Evolutionary conservation across 805 yeast genomes (phyloP).

Genomic region (Yamadazyma paraphyllophila): DNA sequence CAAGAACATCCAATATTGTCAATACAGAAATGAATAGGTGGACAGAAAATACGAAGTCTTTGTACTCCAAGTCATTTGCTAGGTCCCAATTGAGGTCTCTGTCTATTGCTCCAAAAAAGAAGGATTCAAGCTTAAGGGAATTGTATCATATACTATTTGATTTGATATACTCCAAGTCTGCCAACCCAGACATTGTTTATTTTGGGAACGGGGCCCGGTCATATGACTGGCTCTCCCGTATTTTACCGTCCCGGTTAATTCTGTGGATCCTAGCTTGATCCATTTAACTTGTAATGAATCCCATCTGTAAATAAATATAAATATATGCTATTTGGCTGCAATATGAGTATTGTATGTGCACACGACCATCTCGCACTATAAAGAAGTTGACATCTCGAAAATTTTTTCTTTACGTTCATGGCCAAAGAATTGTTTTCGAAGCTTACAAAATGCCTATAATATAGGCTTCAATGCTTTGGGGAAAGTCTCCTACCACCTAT

Average conservation of each 20-base stretch:
- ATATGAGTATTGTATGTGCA: neutral
- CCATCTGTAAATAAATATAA: neutral
- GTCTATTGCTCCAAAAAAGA: slow-evolving; percentile 28
- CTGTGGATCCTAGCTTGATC: slow-evolving; percentile 20
- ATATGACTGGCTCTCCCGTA: slow-evolving; percentile 32
- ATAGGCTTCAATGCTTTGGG: slow-evolving; percentile 58
- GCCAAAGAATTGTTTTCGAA: slow-evolving; percentile 77
- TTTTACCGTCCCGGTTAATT: slow-evolving; percentile 32
- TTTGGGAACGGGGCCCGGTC: slow-evolving; percentile 44
- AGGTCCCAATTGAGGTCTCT: slow-evolving; percentile 27
- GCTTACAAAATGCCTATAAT: slow-evolving; percentile 48
- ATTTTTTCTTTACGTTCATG: slow-evolving; percentile 52
- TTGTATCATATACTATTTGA: slow-evolving; percentile 42
- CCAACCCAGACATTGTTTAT: slow-evolving; percentile 30
- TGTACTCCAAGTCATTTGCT: slow-evolving; percentile 33
- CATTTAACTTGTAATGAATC: neutral
- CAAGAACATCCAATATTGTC: slow-evolving; percentile 24
- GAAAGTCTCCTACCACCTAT: slow-evolving; percentile 82
- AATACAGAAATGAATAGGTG: slow-evolving; percentile 39
- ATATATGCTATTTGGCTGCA: neutral
- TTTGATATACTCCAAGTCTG: slow-evolving; percentile 24
- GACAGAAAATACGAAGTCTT: slow-evolving; percentile 31
- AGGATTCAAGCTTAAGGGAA: slow-evolving; percentile 33
- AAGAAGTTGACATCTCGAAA: slow-evolving; percentile 3
- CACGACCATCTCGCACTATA: neutral